Evolutionary conservation across 108 stramenopile species (phyloP).

Genomic region (Thalassiosira profunda): DNA sequence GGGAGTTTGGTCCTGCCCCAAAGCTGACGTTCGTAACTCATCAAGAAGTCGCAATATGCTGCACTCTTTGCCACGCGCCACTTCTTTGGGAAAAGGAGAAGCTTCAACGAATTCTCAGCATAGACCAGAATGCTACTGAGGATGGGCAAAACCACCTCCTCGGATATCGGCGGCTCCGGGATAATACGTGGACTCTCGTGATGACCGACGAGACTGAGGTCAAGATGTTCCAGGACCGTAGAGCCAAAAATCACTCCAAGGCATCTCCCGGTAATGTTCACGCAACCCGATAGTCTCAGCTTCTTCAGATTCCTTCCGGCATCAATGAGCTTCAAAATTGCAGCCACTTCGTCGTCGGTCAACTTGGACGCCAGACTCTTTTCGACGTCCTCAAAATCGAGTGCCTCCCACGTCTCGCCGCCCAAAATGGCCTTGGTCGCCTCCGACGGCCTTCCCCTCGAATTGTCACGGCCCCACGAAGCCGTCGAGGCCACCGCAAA

Average conservation of each 20-base stretch:
- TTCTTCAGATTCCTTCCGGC: not conserved
- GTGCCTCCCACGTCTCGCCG: constrained; percentile 11
- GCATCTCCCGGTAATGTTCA: constrained; percentile 17
- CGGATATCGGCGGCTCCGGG: not conserved
- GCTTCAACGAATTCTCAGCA: not conserved
- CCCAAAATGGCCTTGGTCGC: too few species aligned
- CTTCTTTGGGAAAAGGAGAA: not conserved
- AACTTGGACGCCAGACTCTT: constrained; percentile 17
- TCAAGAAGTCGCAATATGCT: too few species aligned
- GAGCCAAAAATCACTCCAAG: constrained; percentile 10
- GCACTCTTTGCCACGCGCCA: too few species aligned
- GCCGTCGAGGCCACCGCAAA: too few species aligned
- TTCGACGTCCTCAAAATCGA: constrained; percentile 21
- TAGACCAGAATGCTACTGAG: not conserved
- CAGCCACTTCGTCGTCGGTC: constrained; percentile 12
- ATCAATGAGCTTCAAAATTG: not conserved
- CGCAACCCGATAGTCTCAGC: constrained; percentile 9
- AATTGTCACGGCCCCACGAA: too few species aligned
- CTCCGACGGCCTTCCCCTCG: too few species aligned
- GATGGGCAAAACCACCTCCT: not conserved
- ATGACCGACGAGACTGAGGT: not conserved
- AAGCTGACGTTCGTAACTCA: too few species aligned
- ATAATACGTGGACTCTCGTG: not conserved
- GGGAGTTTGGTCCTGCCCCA: too few species aligned
- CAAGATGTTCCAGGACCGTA: not conserved